Conservation (phyloP, 2,329 filamentous ascomycete species). For the Xylariaceae sp. region DNA sequence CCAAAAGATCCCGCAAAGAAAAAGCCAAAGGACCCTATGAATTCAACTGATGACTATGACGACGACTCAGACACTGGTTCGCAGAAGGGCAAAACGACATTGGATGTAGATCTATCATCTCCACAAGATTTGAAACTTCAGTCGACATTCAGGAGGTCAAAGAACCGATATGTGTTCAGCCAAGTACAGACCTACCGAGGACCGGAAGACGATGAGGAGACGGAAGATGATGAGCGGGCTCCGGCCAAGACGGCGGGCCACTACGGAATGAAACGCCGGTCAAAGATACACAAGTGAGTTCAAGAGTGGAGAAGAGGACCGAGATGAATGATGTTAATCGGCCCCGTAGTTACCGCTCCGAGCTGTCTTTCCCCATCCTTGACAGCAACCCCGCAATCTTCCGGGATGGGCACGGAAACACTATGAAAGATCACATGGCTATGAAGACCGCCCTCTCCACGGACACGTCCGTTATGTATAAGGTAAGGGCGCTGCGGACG, state of each 20-base stretch:
- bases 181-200: conserved; percentile 37
- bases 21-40: conserved; percentile 20
- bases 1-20: conserved; percentile 30
- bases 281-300: conserved; percentile 32
- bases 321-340: conserved; percentile 5
- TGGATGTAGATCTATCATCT: conserved; percentile 40
- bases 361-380: conserved; percentile 67
- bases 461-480: conserved; percentile 65
- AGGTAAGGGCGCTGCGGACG: conserved; percentile 60
- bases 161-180: conserved; percentile 39
- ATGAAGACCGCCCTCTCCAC: conserved; percentile 62
- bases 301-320: background rate
- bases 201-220: conserved; percentile 23
- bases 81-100: conserved; percentile 29
- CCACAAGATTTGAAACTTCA: conserved; percentile 34
- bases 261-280: conserved; percentile 22
- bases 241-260: conserved; percentile 3
- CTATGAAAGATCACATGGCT: conserved; percentile 39
- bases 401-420: conserved; percentile 36
- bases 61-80: conserved; percentile 25
- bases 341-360: conserved; percentile 42
- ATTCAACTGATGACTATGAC: conserved; percentile 26
- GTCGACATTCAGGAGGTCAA: conserved; percentile 21
- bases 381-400: conserved; percentile 82
- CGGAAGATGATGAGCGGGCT: conserved; percentile 26